Base-by-base conservation (phyloP, 2,329 filamentous ascomycete genomes). In the Sarocladium strictum region DNA sequence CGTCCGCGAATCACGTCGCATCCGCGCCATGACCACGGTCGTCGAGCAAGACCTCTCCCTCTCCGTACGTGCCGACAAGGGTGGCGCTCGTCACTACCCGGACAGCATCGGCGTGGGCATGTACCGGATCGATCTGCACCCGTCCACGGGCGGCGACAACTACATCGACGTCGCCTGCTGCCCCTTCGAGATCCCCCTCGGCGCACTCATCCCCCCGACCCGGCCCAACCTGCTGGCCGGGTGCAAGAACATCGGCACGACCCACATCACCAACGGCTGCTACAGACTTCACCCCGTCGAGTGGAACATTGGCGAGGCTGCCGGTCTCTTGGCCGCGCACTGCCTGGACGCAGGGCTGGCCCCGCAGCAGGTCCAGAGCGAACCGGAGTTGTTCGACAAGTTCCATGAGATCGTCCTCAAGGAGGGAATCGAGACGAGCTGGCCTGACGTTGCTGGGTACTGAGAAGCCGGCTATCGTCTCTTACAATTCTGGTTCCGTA, bases 151-250 rank as follows among this genome's bases (percentile, higher is more conserved):
- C 2, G 62, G 62, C 3, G 62, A 65, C 17, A 65, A 65, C 35
- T 65, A 65, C 54, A 65, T 65, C 38, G 63, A 65, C 6, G 59
- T 64, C 1, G 63, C 63, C 2, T 65, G 63, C 43, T 65, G 63
- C 27, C 63, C 63, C 1, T 65, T 65, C 5, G 59, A 65, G 53
- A 65, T 65, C 1, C 63, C 63, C 0, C 55, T 65, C 0, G 63
- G 63, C 0, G 61, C 63, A 0, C 29, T 65, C 41, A 60, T 65
- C 10, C 63, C 63, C 0, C 6, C 26, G 1, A 56, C 58, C n/a
- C 57, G 58, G 2, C 43, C 60, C 0, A 65, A 65, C 12, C 23
- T 65, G 2, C 47, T 64, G 1, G 63, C 63, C 1, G 63, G 62
- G 0, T 64, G 61, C 1, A 64, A 65, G 57, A 65, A 65, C 9